These are phyloP conservation scores for Coniferiporia weirii DNA, from an alignment of 1,284 basidiomycete genomes.

Conservation along the genomic window DNA sequence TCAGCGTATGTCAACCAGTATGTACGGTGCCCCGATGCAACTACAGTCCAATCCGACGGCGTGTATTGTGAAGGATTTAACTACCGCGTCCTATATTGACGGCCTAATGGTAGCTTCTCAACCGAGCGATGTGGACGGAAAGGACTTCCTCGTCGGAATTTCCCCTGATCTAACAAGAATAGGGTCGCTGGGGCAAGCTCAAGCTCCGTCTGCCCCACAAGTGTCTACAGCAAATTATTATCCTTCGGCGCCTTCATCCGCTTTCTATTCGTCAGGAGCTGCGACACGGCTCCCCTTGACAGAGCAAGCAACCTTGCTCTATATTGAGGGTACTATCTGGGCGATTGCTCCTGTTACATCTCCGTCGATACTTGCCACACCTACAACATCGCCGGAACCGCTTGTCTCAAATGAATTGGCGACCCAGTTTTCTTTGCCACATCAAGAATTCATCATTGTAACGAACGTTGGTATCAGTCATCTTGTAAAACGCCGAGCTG, in stretches of 20 bases:
- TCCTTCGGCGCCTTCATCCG: slow-evolving; percentile 28
- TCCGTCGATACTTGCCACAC: slow-evolving; percentile 22
- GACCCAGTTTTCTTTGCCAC: slow-evolving; percentile 67
- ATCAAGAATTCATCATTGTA: slow-evolving; percentile 79
- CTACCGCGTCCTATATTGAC: slow-evolving; percentile 46
- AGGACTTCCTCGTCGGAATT: slow-evolving; percentile 70
- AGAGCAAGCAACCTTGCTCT: slow-evolving; percentile 71
- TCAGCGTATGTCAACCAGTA: slow-evolving; percentile 32
- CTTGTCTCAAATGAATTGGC: slow-evolving; percentile 74
- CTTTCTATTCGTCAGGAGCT: slow-evolving; percentile 31
- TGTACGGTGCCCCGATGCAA: slow-evolving; percentile 40
- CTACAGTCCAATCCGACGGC: slow-evolving; percentile 48
- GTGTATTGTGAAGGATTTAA: slow-evolving; percentile 51
- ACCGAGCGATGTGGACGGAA: slow-evolving; percentile 64
- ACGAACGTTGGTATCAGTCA: slow-evolving; percentile 83
- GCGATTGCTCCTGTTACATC: slow-evolving; percentile 60
- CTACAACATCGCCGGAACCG: slow-evolving; percentile 36
- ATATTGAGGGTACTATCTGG: slow-evolving; percentile 81
- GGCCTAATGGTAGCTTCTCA: slow-evolving; percentile 67
- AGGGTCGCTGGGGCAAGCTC: slow-evolving; percentile 56
- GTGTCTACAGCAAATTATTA: slow-evolving; percentile 29
- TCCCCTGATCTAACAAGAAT: slow-evolving; percentile 73
- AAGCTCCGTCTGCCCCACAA: slow-evolving; percentile 36
- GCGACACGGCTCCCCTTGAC: slow-evolving; percentile 58
- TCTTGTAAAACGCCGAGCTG: slow-evolving; percentile 75